These are phyloP conservation scores for Diaporthe sp. DNA, from an alignment of 2,329 filamentous ascomycete species.

Conservation along the genomic window DNA sequence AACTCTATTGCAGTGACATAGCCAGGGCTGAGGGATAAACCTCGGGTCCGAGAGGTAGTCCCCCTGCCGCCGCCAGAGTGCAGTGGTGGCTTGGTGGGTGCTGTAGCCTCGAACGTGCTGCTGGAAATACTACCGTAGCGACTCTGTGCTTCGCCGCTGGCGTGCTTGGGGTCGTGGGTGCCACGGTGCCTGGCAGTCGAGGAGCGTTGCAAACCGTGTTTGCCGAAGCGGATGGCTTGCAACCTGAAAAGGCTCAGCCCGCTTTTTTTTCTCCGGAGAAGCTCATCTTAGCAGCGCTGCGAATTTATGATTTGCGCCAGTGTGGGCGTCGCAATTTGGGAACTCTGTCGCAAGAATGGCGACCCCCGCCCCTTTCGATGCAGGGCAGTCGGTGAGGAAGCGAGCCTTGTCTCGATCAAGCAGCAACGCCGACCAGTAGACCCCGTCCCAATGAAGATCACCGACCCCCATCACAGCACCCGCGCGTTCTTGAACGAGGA, in stretches of 20 bases:
- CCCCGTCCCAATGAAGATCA: slow-evolving; percentile 54
- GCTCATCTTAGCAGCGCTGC: slow-evolving; percentile 37
- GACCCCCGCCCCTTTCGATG: slow-evolving; percentile 38
- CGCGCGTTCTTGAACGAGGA: slow-evolving; percentile 53
- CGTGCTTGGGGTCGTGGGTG: slow-evolving; percentile 11
- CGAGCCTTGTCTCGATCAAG: slow-evolving; percentile 53
- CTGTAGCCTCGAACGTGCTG: slow-evolving; percentile 16
- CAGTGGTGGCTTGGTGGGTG: not conserved
- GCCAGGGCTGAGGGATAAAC: slow-evolving; percentile 26
- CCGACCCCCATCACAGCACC: slow-evolving; percentile 48
- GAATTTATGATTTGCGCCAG: slow-evolving; percentile 35
- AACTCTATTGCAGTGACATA: slow-evolving; percentile 23
- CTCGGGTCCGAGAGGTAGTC: slow-evolving; percentile 13
- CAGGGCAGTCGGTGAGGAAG: slow-evolving; percentile 42
- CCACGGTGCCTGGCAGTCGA: slow-evolving; percentile 29
- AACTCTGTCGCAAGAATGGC: slow-evolving; percentile 36
- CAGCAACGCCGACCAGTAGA: slow-evolving; percentile 52
- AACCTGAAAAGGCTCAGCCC: slow-evolving; percentile 34
- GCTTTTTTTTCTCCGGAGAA: slow-evolving; percentile 32
- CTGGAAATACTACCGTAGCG: slow-evolving; percentile 7
- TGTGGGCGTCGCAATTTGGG: slow-evolving; percentile 38
- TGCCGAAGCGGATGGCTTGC: slow-evolving; percentile 44
- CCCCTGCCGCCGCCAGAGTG: slow-evolving; percentile 1
- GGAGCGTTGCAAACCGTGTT: slow-evolving; percentile 44
- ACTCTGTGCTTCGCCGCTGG: slow-evolving; percentile 9